Base-by-base conservation (phyloP, 164 flowering plant species). In the Vitis cinerea region DNA sequence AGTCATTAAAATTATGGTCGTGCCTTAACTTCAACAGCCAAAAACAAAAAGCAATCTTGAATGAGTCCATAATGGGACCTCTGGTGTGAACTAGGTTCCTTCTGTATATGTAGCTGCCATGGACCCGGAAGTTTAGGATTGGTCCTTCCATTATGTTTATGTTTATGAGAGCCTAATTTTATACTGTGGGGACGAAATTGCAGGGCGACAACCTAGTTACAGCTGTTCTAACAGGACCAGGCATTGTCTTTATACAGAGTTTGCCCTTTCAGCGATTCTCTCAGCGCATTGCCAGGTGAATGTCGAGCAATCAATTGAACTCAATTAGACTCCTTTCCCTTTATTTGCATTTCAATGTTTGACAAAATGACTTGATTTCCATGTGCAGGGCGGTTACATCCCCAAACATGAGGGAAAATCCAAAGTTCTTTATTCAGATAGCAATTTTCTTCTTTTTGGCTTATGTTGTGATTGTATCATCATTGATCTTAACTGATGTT, bases 321-420 rank as follows among this genome's bases (percentile, higher is more conserved):
- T 51, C 19, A 16, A n/a, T 63, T 19, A 27, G 37, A 53, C 2
- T 23, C 27, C 57, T 30, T 64, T 8, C 54, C 9, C 51, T 23
- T 15, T 17, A 14, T 58, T 13, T 52, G 61, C 27, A 15, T 17
- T 10, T 15, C 17, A 48, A 19, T 63, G 29, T 48, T 69, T 52
- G 52, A 63, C 51, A 9, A 50, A 50, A 6, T 62, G 52, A 44
- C 11, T 23, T 11, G 17, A 4, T 72, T 77, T 54, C 17, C 9
- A 48, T 74, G 59, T 80, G 76, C 93, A 93, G 98, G 85, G 92
- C 99, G 11, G 97, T 93, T n/a, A 85, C 99, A 64, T 81, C 99
- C 49, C 97, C 97, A 57, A 89, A 87, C 83, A 79, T 95, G 93
- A 88, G 98, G 74, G 99, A 95, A 76, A 93, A 95, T 71, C 99